Evolutionary conservation across 2,329 filamentous ascomycete genomes (phyloP).

Genomic region (Canariomyces notabilis): DNA sequence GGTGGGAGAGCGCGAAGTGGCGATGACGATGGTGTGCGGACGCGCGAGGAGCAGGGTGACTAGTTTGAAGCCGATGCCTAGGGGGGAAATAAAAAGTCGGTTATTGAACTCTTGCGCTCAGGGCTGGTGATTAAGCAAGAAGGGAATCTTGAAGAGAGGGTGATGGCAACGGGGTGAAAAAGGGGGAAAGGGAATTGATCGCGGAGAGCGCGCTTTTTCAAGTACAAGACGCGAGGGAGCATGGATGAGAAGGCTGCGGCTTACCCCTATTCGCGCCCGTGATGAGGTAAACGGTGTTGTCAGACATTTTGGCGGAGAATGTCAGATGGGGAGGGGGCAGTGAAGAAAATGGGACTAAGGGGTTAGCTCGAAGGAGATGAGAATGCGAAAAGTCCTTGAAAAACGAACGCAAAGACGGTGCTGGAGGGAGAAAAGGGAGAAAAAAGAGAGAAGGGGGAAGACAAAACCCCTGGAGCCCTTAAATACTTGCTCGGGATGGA

Average conservation of each 20-base stretch:
- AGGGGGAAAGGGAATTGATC: neutral
- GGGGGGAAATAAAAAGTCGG: neutral
- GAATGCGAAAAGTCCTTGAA: too few species aligned
- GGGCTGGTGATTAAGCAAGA: neutral
- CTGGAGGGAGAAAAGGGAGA: conserved; percentile 1
- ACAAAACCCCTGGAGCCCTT: too few species aligned
- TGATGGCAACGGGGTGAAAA: neutral
- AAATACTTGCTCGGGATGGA: conserved; percentile 6
- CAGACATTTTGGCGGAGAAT: conserved; percentile 21
- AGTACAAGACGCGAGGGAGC: neutral
- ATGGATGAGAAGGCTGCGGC: neutral
- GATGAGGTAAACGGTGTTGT: conserved; percentile 28
- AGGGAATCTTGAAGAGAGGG: neutral
- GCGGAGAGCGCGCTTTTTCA: neutral
- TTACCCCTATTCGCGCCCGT: conserved; percentile 30
- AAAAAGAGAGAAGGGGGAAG: neutral
- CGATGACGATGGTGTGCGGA: conserved; percentile 26
- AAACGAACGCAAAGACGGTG: neutral
- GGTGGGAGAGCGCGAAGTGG: conserved; percentile 22
- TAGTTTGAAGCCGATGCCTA: conserved; percentile 26
- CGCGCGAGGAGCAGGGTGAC: conserved; percentile 21
- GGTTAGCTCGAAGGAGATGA: too few species aligned
- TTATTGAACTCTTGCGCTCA: neutral
- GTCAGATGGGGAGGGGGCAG: neutral
- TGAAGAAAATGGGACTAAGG: neutral